These are phyloP conservation scores for Inga laurina DNA, from an alignment of 306 rosid species.

Conservation along the genomic window DNA sequence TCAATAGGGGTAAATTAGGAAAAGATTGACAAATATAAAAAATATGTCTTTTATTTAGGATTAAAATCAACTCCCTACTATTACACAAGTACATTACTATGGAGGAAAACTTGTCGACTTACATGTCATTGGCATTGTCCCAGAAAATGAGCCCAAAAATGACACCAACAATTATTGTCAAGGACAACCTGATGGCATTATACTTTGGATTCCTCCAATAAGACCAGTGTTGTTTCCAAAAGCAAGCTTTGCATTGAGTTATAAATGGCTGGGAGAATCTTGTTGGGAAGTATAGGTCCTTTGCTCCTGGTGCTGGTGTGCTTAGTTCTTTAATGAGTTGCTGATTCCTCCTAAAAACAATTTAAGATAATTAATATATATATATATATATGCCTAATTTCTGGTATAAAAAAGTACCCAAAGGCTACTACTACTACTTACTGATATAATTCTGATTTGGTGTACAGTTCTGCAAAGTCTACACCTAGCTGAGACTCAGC, in stretches of 20 bases:
- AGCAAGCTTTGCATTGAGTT: conserved; percentile 53
- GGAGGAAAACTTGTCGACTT: conserved; percentile 31
- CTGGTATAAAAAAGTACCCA: neutral
- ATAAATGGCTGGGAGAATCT: conserved; percentile 45
- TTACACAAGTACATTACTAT: conserved; percentile 10
- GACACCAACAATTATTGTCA: conserved; percentile 38
- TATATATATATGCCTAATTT: neutral
- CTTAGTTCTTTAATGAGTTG: conserved; percentile 52
- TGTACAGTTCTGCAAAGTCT: conserved; percentile 53
- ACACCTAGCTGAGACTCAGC: conserved; percentile 42
- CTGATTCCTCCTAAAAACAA: conserved; percentile 39
- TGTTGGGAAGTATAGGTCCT: conserved; percentile 46
- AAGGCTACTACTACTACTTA: conserved; percentile 26
- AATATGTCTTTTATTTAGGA: too few relatives aligned
- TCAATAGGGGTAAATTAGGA: too few relatives aligned
- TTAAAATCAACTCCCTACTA: too few relatives aligned
- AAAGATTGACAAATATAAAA: too few relatives aligned
- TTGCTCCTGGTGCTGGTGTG: conserved; percentile 44
- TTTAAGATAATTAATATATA: neutral
- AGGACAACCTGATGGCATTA: conserved; percentile 41
- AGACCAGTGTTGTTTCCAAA: conserved; percentile 53
- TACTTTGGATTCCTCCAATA: conserved; percentile 61
- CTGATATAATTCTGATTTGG: conserved; percentile 50
- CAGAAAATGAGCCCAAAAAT: conserved; percentile 57
- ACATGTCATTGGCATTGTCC: conserved; percentile 43